Evolutionary conservation across 2,329 filamentous ascomycete genomes (phyloP), one percentile per base, ranked within the genome.

Genomic region (Alternaria solani): DNA sequence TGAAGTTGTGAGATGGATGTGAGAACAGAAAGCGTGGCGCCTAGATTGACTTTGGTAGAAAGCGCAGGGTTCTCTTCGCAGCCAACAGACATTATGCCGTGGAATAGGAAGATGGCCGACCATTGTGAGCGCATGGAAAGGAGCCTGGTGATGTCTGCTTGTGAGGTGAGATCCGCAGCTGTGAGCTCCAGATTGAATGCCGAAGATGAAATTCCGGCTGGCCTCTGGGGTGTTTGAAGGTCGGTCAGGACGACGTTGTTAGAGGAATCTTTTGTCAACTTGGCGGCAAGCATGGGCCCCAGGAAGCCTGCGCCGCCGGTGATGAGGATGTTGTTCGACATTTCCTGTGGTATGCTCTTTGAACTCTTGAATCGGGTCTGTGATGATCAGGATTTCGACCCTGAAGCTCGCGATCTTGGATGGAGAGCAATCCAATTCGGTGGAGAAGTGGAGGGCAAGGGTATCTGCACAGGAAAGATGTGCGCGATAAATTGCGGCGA

Each of bases 21-120:
- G 1, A 56, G 43, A 88, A 79, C 12, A 86, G 64, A 38, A 75
- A 75, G 23, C 84, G 81, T 42, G 85, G 84, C 42, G 82, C 88
- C 83, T 43, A 88, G 77, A 72, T 88, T 88, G 51, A 88, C 85
- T 25, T 76, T 78, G 71, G 86, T 81, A 9, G 84, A 85, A 4
- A 87, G 79, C 53, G 85, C 83, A 67, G 84, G 86, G 76, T 87
- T 81, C 56, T 84, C 83, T 72, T 88, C 86, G 16, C 85, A 84
- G 7, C 85, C 85, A 4, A 85, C 84, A 0, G 86, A 88, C 87
- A 88, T 88, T 79, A 88, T 87, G 58, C 87, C 87, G 75, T 89
- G 87, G 76, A 89, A 86, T 65, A 87, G 77, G 76, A 86, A 88
- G 48, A 59, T 47, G 5, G 66, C 63, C 16, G 51, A 47, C 64